Evolutionary conservation across 768 basidiomycete species (phyloP), one percentile per base, ranked within the genome.

Genomic region (Boletus vermiculosoides): DNA sequence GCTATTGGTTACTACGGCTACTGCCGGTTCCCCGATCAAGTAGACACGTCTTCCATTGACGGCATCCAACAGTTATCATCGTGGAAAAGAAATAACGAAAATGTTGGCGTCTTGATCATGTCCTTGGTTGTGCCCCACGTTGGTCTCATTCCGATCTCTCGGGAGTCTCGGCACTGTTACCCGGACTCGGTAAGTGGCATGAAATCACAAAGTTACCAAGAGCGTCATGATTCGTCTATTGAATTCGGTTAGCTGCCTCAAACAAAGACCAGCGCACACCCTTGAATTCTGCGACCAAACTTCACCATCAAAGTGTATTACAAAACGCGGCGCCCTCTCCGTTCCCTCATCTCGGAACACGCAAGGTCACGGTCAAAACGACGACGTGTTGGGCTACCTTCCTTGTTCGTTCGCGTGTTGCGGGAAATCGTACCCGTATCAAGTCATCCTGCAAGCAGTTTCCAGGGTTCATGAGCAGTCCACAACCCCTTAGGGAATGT

Each of bases 71-170:
- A 39, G 18, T n/a, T 18, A 33, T 20, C 15, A 25, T 31, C 61
- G 54, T 63, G 62, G 62, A 59, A 63, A 59, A 20, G 20, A 48
- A 63, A 18, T 16, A 50, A 55, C 48, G 20, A 47, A 59, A 53
- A 37, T 8, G 39, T 36, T 25, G 44, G 31, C 18, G 42, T 46
- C 39, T 34, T n/a, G 34, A 31, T n/a, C n/a, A n/a, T 34, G 7
- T 7, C 34, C 23, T 50, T 8, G 9, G 23, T 7, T 12, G 11
- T 30, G 33, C 52, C 30, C 28, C 22, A 20, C 23, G 8, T 30
- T 30, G 12, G 18, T 51, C 25, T 34, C 34, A 28, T 25, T 11
- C 36, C 25, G 11, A 47, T 36, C 41, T 8, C 25, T 52, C 20
- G 15, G 18, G 11, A 20, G 25, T n/a, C n/a, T n/a, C n/a, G n/a